Percentiles rank a stretch among this genome's conserved stretches.
phyloP scores from a whole-genome alignment of 495 filamentous ascomycete genomes.

The Aspergillus baeticus region DNA sequence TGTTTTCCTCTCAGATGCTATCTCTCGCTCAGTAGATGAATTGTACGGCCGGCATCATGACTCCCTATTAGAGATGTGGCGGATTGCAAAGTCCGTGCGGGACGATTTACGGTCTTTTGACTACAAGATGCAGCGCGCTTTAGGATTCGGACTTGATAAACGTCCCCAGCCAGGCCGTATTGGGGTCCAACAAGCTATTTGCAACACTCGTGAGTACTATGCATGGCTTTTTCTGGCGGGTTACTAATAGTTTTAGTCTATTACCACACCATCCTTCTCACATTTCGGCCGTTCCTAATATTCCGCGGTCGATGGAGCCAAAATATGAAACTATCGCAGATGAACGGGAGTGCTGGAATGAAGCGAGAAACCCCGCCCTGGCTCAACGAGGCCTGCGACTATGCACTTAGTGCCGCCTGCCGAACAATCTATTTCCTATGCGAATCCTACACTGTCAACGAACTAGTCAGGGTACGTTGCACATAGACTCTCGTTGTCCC shows the following conservation, averaged over 20 bases:
- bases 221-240: no score
- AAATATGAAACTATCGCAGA: slow-evolving; percentile 23
- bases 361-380: slow-evolving; percentile 39
- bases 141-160: slow-evolving; percentile 37
- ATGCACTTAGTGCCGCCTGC: slow-evolving; percentile 33
- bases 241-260: slow-evolving; percentile 33
- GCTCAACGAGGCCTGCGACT: slow-evolving; percentile 46
- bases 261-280: slow-evolving; percentile 40
- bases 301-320: slow-evolving; percentile 42
- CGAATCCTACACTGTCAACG: slow-evolving; percentile 34
- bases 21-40: slow-evolving; percentile 34
- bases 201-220: slow-evolving; percentile 30
- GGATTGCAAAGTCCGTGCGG: slow-evolving; percentile 36
- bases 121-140: slow-evolving; percentile 24
- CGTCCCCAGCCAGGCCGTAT: slow-evolving; percentile 29
- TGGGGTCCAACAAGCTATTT: slow-evolving; percentile 38
- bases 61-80: slow-evolving; percentile 46
- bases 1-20: slow-evolving; percentile 31
- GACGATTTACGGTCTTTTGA: slow-evolving; percentile 36
- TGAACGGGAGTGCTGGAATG: neutral
- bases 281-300: slow-evolving; percentile 46
- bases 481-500: neutral
- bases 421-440: slow-evolving; percentile 38
- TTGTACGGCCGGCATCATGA: slow-evolving; percentile 43
- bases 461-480: slow-evolving; percentile 32